Percentiles rank a stretch among this genome's conserved stretches.
phyloP scores from a whole-genome alignment of 441 rosid species.

The Metrosideros polymorpha region DNA sequence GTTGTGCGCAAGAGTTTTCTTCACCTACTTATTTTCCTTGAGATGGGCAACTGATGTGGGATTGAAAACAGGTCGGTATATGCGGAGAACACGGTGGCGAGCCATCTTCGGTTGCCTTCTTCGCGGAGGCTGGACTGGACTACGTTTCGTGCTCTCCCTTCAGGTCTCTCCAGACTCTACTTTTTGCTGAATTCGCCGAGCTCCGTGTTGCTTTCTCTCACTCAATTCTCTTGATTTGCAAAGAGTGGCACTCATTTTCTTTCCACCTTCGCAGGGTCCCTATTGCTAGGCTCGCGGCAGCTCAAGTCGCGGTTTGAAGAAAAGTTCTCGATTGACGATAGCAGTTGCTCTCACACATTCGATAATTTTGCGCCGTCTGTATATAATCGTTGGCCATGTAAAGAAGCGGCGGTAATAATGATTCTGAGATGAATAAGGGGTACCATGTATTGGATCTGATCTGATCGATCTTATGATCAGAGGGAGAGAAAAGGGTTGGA shows the following conservation, averaged over 20 bases:
- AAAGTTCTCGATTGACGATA: not conserved
- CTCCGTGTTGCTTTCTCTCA: not conserved
- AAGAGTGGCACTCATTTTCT: not conserved
- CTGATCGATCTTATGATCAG: not conserved
- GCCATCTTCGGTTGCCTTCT: slow-evolving; percentile 88
- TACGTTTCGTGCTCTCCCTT: slow-evolving; percentile 97
- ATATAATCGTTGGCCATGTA: not conserved
- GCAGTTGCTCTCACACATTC: not conserved
- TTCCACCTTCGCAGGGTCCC: slow-evolving; percentile 55
- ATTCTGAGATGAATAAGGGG: not conserved
- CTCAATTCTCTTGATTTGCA: not conserved
- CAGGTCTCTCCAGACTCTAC: slow-evolving; percentile 29
- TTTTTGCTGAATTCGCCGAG: not conserved
- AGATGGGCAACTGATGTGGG: not conserved
- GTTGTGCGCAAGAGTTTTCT: rapidly evolving
- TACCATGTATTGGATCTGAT: not conserved
- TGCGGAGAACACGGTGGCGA: slow-evolving; percentile 99
- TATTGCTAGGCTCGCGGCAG: slow-evolving; percentile 97
- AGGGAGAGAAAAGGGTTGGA: not conserved
- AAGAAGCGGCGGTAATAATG: not conserved
- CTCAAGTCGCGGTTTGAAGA: slow-evolving; percentile 60
- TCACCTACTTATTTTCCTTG: not conserved
- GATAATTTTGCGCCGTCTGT: not conserved
- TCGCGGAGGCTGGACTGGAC: slow-evolving; percentile 80
- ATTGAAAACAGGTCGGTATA: slow-evolving; percentile 57